Evolutionary conservation across 176 grass and related monocot species (phyloP).

Genomic region (Carex parvula): DNA sequence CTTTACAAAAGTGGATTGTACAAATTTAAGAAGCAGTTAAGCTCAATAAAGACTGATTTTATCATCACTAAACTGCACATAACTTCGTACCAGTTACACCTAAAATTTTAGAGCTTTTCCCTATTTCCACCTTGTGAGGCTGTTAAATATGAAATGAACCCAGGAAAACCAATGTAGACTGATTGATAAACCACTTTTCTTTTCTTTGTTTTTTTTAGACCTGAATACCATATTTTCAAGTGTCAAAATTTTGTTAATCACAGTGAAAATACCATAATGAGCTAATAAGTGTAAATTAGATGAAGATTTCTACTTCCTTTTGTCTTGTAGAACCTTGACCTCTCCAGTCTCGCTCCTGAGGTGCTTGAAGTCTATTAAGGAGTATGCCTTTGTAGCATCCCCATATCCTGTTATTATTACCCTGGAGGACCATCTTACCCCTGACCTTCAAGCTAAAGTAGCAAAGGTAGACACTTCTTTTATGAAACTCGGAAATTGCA

Average conservation of each 20-base stretch:
- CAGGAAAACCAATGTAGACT: not conserved
- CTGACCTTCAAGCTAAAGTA: slow-evolving; percentile 90
- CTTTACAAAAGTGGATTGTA: not conserved
- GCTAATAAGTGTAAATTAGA: not conserved
- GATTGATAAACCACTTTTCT: not conserved
- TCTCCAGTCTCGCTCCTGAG: slow-evolving; percentile 80
- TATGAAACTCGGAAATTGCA: not conserved
- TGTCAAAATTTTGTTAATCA: not conserved
- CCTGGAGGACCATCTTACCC: slow-evolving; percentile 92
- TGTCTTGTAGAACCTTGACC: slow-evolving; percentile 75
- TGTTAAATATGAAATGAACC: not conserved
- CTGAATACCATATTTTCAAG: not conserved
- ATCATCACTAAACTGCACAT: not conserved
- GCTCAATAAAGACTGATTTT: not conserved
- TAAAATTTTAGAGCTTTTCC: not conserved
- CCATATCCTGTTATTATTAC: slow-evolving; percentile 98
- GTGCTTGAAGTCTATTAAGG: slow-evolving; percentile 90
- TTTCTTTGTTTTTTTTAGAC: not conserved
- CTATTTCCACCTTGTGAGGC: not conserved
- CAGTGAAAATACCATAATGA: not conserved
- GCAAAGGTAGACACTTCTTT: slow-evolving; percentile 51
- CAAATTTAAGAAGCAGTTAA: not conserved
- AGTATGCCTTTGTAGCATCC: slow-evolving; percentile 89
- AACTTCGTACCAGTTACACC: not conserved
- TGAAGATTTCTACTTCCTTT: slow-evolving; percentile 19